These are phyloP conservation scores for Taiozyma sp. DNA, from an alignment of 1,139 yeast genomes.

Conservation along the genomic window DNA sequence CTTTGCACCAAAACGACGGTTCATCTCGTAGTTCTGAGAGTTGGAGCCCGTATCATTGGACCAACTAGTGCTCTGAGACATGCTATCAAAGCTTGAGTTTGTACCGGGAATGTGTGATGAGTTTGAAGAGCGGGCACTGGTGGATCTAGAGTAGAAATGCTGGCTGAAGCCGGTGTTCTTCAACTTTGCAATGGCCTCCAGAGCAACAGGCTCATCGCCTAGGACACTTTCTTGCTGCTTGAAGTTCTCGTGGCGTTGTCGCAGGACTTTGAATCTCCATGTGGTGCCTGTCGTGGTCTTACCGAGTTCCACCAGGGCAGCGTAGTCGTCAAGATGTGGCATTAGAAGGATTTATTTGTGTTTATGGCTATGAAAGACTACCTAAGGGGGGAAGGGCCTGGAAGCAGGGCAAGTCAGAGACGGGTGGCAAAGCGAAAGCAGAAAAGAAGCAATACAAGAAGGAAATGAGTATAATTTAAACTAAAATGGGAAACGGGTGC, in stretches of 20 bases:
- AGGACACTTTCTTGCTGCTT: conserved; percentile 1
- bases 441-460: too few relatives aligned
- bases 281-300: conserved; percentile 11
- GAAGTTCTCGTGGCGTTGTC: conserved; percentile 11
- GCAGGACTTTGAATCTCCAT: conserved; percentile 19
- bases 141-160: not conserved
- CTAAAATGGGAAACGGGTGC: too few relatives aligned
- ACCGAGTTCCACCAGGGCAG: not conserved
- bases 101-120: not conserved
- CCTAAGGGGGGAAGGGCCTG: not conserved
- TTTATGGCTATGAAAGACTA: too few relatives aligned
- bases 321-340: not conserved
- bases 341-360: not conserved
- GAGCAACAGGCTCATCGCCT: not conserved
- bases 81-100: not conserved
- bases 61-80: not conserved
- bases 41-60: not conserved
- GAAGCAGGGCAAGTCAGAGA: too few relatives aligned
- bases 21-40: too few relatives aligned
- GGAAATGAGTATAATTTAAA: too few relatives aligned
- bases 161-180: not conserved
- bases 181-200: not conserved
- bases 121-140: not conserved
- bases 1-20: not conserved
- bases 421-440: too few relatives aligned